Evolutionary conservation across 495 filamentous ascomycete species (phyloP).

Genomic region (Podospora conica): DNA sequence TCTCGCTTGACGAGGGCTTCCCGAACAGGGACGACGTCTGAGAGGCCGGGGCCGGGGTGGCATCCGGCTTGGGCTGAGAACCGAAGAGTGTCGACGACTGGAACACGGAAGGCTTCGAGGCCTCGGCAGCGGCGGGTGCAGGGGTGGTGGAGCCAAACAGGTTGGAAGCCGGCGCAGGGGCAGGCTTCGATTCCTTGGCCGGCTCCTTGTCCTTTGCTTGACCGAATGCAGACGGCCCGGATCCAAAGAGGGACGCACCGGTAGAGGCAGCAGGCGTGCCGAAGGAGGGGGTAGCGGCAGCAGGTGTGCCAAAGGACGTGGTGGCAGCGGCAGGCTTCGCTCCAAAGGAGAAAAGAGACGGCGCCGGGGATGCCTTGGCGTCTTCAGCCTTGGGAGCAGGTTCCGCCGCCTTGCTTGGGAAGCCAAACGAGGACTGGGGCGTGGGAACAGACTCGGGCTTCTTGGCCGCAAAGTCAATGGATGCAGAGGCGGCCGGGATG

Average conservation of each 20-base stretch:
- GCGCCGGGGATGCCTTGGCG: constrained; percentile 7
- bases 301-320: background rate
- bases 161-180: constrained; percentile 10
- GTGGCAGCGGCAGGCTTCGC: constrained; percentile 16
- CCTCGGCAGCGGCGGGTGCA: constrained; percentile 9
- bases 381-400: constrained; percentile 7
- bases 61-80: constrained; percentile 23
- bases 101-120: constrained; percentile 29
- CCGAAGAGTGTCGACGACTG: constrained; percentile 44
- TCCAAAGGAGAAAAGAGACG: constrained; percentile 14
- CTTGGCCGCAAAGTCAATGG: constrained; percentile 19
- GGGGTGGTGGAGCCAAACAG: constrained; percentile 21
- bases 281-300: constrained; percentile 23
- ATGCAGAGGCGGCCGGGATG: constrained; percentile 27
- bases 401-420: constrained; percentile 21
- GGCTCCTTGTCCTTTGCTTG: constrained; percentile 19
- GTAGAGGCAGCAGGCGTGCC: constrained; percentile 15
- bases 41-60: constrained; percentile 12
- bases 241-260: constrained; percentile 18
- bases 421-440: constrained; percentile 15
- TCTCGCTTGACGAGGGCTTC: constrained; percentile 18
- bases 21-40: constrained; percentile 28
- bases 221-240: constrained; percentile 8
- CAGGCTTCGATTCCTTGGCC: constrained; percentile 13
- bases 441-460: constrained; percentile 19